These are phyloP conservation scores for Acanthamoeba divionensis DNA, from an alignment of 208 protist genomes.

Conservation along the genomic window DNA sequence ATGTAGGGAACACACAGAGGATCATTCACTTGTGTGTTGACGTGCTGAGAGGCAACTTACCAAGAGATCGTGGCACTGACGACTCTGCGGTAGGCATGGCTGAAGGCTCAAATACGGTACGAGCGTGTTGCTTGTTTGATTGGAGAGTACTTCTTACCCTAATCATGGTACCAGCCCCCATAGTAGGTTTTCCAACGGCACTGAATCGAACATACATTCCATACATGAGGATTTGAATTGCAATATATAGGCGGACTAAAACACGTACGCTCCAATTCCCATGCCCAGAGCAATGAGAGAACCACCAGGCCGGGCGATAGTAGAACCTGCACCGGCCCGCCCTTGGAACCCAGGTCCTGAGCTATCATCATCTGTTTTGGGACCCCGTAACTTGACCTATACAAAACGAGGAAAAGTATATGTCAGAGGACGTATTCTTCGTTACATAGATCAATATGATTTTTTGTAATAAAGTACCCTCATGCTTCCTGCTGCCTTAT, in stretches of 20 bases:
- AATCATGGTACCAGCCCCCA: not conserved
- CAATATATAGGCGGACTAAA: not conserved
- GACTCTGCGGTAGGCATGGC: constrained; percentile 14
- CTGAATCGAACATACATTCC: not conserved
- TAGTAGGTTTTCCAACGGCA: not conserved
- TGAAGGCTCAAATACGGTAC: not conserved
- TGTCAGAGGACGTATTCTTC: not conserved
- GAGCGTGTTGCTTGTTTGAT: not conserved
- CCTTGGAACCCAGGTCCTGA: not conserved
- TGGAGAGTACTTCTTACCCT: not conserved
- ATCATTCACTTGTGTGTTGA: not conserved
- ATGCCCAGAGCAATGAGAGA: constrained; percentile 26
- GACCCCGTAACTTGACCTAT: not conserved
- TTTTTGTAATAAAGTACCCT: not conserved
- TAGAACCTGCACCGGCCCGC: not conserved
- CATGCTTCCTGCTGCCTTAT: constrained; percentile 3
- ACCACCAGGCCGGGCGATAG: not conserved
- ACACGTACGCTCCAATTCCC: not conserved
- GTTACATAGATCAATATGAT: too few species aligned
- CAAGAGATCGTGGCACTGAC: not conserved
- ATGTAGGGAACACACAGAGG: too few species aligned
- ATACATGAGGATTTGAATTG: too few species aligned
- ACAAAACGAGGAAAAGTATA: not conserved
- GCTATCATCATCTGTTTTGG: not conserved
- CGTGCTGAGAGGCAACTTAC: not conserved